Conservation (phyloP, 2,329 filamentous ascomycete genomes). For the Cordyceps pruinosa region DNA sequence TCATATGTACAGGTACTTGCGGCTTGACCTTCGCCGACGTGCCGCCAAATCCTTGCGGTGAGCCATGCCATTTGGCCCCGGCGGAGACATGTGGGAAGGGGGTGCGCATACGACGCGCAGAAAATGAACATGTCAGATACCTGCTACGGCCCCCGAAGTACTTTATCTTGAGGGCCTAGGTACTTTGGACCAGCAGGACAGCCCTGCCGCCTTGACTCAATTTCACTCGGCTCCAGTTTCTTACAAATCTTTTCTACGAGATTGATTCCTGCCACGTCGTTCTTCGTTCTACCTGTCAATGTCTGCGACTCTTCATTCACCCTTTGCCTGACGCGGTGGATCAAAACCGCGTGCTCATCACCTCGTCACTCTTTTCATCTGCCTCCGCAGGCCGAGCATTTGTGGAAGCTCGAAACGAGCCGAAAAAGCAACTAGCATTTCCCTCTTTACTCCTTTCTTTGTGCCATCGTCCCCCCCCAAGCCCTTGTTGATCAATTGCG, state of each 20-base stretch:
- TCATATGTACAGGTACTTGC: conserved; percentile 10
- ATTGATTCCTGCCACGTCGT: no score
- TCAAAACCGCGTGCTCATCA: no score
- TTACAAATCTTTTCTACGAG: neutral
- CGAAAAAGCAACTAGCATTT: neutral
- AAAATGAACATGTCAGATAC: conserved; percentile 8
- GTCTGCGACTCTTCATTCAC: no score
- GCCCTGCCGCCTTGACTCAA: neutral
- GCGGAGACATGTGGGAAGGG: neutral
- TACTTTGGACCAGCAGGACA: neutral
- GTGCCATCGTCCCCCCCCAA: neutral
- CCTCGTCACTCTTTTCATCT: no score
- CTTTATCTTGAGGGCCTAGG: neutral
- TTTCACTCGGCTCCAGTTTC: neutral
- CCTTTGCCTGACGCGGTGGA: neutral
- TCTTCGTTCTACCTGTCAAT: no score
- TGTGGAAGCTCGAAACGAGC: neutral
- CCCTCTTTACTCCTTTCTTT: neutral
- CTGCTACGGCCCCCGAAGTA: neutral
- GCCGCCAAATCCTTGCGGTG: neutral
- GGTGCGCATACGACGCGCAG: neutral
- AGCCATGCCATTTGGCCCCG: neutral
- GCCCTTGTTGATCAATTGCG: neutral
- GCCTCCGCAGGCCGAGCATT: neutral
- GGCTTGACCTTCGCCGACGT: neutral